Conservation (phyloP, 805 yeast species). For the Yarrowia sp. region DNA sequence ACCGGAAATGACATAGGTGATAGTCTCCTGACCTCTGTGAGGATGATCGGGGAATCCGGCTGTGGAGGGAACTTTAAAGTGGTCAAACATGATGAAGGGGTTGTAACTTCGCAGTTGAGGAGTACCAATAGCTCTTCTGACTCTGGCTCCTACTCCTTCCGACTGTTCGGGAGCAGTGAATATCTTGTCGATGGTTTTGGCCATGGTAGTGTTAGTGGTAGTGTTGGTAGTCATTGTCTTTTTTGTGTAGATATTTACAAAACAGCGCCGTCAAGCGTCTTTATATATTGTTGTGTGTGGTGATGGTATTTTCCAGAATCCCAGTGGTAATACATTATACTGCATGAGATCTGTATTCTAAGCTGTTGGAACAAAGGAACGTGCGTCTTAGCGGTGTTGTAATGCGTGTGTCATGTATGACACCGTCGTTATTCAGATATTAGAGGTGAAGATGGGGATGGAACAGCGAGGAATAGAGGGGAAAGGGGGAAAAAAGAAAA, state of each 20-base stretch:
- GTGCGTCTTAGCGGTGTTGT: not conserved
- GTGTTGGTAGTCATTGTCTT: not conserved
- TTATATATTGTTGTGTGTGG: not conserved
- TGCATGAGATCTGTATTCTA: not conserved
- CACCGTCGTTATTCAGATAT: not conserved
- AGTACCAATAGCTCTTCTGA: constrained; percentile 74
- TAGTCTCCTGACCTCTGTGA: not conserved
- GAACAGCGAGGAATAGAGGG: too few relatives aligned
- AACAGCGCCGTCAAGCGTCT: not conserved
- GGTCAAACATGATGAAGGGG: constrained; percentile 60
- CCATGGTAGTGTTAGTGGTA: not conserved
- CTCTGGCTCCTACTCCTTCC: constrained; percentile 68
- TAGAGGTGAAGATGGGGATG: not conserved
- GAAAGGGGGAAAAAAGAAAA: too few relatives aligned
- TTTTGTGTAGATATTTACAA: not conserved
- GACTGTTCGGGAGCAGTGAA: constrained; percentile 4
- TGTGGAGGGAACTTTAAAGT: not conserved
- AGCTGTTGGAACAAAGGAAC: not conserved
- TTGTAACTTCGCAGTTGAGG: constrained; percentile 62
- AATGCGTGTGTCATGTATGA: not conserved
- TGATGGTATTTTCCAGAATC: not conserved
- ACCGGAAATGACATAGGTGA: not conserved
- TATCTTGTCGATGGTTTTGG: not conserved
- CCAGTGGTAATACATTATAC: not conserved
- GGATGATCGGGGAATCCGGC: constrained; percentile 59